Percentiles rank a stretch among this genome's conserved stretches.
Conservation (phyloP, 495 filamentous ascomycete species). For the Penicillium coprophilum region DNA sequence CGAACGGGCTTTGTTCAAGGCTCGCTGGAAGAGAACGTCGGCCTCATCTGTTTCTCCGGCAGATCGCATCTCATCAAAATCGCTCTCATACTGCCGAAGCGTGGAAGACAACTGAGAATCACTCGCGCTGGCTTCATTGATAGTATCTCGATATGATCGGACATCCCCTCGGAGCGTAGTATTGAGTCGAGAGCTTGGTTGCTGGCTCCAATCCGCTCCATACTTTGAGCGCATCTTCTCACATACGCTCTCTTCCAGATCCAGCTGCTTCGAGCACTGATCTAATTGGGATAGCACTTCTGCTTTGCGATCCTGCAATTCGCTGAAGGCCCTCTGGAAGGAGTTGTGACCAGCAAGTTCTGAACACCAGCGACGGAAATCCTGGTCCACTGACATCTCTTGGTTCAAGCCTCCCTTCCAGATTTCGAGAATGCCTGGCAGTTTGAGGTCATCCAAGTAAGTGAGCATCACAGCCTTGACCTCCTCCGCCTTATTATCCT, state of each 20-base stretch:
- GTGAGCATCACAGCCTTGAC: conserved; percentile 95
- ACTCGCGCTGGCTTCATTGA: conserved; percentile 85
- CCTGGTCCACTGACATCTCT: conserved; percentile 81
- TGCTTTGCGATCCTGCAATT: conserved; percentile 73
- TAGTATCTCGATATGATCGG: conserved; percentile 77
- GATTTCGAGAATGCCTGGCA: conserved; percentile 85
- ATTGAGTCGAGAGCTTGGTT: conserved; percentile 87
- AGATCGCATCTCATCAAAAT: conserved; percentile 93
- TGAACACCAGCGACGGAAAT: conserved; percentile 90
- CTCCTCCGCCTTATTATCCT: conserved; percentile 86
- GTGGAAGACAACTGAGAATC: conserved; percentile 84
- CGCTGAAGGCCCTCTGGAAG: conserved; percentile 72
- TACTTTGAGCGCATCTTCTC: conserved; percentile 99
- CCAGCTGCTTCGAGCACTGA: conserved; percentile 77
- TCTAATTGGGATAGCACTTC: conserved; percentile 70
- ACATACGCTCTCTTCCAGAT: conserved; percentile 96
- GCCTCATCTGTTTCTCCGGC: conserved; percentile 87
- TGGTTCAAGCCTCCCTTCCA: conserved; percentile 92
- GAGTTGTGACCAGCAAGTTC: conserved; percentile 83
- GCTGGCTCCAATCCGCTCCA: conserved; percentile 93
- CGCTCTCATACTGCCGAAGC: conserved; percentile 75
- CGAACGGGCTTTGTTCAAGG: conserved; percentile 66
- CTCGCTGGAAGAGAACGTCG: conserved; percentile 84
- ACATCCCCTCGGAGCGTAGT: conserved; percentile 84
- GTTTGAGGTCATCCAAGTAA: conserved; percentile 87